Evolutionary conservation across 2,329 filamentous ascomycete species (phyloP), one percentile per base, ranked within the genome.

Genomic region (Aspergillus aculeatus): DNA sequence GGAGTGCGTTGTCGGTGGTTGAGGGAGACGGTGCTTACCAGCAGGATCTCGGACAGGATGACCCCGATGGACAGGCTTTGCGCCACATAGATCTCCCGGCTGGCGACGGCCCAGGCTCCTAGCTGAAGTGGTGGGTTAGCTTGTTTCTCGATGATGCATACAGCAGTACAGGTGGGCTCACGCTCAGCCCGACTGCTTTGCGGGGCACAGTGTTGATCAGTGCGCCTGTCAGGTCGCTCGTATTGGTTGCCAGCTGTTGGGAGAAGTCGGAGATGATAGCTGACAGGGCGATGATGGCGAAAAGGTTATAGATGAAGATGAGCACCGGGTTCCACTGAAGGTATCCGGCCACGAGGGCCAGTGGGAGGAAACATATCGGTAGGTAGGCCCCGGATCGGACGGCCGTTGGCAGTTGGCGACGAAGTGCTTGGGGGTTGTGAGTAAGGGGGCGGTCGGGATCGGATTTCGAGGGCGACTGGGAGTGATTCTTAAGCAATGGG

Each of bases 21-120:
- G 4, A 16, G 11, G 11, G 21, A 7, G 5, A 14, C 7, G 6
- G 21, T 2, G 21, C 59, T 47, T 24, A 65, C 92, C 44, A 96
- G 85, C 6, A 96, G 83, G 63, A 96, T 86, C 78, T 96, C 96
- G 63, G 92, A 96, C 35, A 96, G 82, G 67, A 96, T 94, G 68
- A 89, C 92, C 48, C 92, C 92, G 35, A 96, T 85, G 91, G 96
- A 96, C 60, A 90, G 93, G 23, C 92, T 88, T 78, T 96, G 92
- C 23, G 96, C 92, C 66, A 96, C 91, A 70, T 91, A 85, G 72
- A 95, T 94, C 76, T 96, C 89, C 62, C 86, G 86, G 68, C 92
- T 85, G 62, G 80, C 83, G 50, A 96, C 83, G 32, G 92, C 92
- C 62, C 96, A 88, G 68, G 96, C 91, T 72, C 90, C 93, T 71